Conservation (phyloP, 2,329 filamentous ascomycete genomes). For the Nothophaeocryptopus gaeumannii region DNA sequence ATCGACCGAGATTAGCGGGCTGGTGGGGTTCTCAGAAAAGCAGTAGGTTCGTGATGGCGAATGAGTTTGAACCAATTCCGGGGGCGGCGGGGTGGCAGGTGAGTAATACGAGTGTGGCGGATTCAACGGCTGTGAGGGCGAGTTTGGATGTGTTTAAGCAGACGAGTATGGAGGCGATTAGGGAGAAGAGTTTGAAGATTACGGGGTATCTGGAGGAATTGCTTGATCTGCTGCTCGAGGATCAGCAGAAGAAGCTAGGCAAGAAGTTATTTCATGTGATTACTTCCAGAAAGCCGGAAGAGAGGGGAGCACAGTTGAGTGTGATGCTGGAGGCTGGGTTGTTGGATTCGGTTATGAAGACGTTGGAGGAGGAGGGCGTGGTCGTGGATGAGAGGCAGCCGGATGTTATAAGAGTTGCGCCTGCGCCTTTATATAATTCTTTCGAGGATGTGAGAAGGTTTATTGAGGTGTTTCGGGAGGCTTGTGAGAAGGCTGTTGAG, state of each 20-base stretch:
- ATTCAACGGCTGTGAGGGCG: constrained; percentile 71
- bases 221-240: constrained; percentile 40
- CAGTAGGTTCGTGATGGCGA: constrained; percentile 79
- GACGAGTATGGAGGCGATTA: constrained; percentile 66
- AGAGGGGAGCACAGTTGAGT: constrained; percentile 77
- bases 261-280: constrained; percentile 51
- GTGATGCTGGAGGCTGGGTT: constrained; percentile 66
- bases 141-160: constrained; percentile 71
- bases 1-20: constrained; percentile 67
- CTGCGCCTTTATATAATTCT: constrained; percentile 78
- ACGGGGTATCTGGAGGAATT: constrained; percentile 75
- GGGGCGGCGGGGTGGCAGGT: constrained; percentile 81
- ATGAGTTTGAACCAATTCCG: constrained; percentile 70
- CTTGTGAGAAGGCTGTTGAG: constrained; percentile 41
- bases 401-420: constrained; percentile 79
- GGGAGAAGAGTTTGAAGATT: constrained; percentile 67
- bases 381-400: constrained; percentile 82
- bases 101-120: constrained; percentile 78
- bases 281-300: constrained; percentile 65
- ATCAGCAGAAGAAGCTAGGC: constrained; percentile 14
- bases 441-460: constrained; percentile 71
- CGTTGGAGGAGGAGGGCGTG: constrained; percentile 66
- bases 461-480: constrained; percentile 51
- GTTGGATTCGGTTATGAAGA: constrained; percentile 64
- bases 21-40: constrained; percentile 85